Conservation (phyloP, 129 eudicot genomes). For the Lactuca saligna region DNA sequence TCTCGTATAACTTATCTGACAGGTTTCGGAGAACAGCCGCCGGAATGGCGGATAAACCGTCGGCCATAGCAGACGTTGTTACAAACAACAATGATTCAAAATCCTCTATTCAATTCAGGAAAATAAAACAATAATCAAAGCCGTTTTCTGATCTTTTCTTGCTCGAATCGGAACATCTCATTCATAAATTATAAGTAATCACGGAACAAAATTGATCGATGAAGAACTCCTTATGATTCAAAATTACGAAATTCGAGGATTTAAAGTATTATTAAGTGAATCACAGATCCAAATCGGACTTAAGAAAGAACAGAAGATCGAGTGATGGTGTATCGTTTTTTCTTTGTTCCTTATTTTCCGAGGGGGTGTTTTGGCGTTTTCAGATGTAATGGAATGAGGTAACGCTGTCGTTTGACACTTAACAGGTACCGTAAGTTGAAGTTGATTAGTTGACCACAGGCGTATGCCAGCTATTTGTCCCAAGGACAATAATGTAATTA, state of each 20-base stretch:
- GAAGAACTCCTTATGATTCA: background rate
- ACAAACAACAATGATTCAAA: background rate
- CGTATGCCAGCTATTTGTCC: conserved; percentile 28
- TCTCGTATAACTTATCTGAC: conserved; percentile 87
- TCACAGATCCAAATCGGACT: conserved; percentile 15
- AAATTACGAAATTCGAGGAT: conserved; percentile 7
- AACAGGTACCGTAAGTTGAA: conserved; percentile 9
- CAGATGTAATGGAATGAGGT: conserved; percentile 9
- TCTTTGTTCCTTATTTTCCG: conserved; percentile 7
- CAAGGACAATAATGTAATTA: conserved; percentile 16
- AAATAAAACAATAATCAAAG: conserved; percentile 19
- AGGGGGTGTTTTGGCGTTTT: conserved; percentile 18
- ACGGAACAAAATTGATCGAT: background rate
- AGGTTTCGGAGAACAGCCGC: conserved; percentile 82
- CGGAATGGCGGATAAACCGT: conserved; percentile 65
- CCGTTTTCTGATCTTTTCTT: conserved; percentile 43
- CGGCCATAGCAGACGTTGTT: conserved; percentile 55
- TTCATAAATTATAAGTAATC: background rate
- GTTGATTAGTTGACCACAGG: conserved; percentile 20
- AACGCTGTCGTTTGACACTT: conserved; percentile 13
- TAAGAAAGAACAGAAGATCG: conserved; percentile 26
- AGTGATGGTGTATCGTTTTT: conserved; percentile 8
- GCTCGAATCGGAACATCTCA: conserved; percentile 40
- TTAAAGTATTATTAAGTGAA: conserved; percentile 3
- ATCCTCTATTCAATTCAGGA: conserved; percentile 4